A percentile compares a stretch with the other conserved stretches of the same genome.
Conservation (phyloP, 2,329 filamentous ascomycete genomes). For the Cladosporium sp. region DNA sequence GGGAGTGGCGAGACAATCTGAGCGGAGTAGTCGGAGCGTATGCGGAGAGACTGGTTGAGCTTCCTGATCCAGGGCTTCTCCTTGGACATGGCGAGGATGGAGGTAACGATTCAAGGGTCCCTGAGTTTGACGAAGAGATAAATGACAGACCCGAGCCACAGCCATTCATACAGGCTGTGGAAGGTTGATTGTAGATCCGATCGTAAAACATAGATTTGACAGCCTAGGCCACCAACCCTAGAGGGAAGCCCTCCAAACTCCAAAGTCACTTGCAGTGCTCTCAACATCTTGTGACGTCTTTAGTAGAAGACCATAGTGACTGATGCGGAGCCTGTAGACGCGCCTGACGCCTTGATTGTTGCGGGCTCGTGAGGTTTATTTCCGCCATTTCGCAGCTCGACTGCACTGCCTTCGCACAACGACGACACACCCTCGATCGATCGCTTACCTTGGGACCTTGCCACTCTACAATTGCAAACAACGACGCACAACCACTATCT, state of each 20-base stretch:
- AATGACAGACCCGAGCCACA: constrained; percentile 13
- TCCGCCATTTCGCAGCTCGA: background rate
- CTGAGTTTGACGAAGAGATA: background rate
- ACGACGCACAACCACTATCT: background rate
- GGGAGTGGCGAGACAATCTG: constrained; percentile 11
- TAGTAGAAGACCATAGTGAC: background rate
- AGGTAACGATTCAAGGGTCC: background rate
- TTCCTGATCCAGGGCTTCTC: constrained; percentile 7
- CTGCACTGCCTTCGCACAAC: background rate
- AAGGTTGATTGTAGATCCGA: background rate
- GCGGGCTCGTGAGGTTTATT: background rate
- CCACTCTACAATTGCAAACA: background rate
- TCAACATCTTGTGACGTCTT: background rate
- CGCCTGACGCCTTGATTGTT: background rate
- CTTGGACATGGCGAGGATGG: background rate
- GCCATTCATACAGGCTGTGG: background rate
- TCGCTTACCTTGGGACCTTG: background rate
- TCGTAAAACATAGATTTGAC: no score
- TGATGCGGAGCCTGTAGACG: background rate
- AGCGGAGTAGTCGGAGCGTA: background rate
- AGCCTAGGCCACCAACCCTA: no score
- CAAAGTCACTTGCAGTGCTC: background rate
- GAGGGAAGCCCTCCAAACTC: background rate
- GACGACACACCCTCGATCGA: background rate
- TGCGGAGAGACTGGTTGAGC: background rate